Conservation (phyloP, 2,329 filamentous ascomycete species). For the Magnaporthiopsis rhizophila region DNA sequence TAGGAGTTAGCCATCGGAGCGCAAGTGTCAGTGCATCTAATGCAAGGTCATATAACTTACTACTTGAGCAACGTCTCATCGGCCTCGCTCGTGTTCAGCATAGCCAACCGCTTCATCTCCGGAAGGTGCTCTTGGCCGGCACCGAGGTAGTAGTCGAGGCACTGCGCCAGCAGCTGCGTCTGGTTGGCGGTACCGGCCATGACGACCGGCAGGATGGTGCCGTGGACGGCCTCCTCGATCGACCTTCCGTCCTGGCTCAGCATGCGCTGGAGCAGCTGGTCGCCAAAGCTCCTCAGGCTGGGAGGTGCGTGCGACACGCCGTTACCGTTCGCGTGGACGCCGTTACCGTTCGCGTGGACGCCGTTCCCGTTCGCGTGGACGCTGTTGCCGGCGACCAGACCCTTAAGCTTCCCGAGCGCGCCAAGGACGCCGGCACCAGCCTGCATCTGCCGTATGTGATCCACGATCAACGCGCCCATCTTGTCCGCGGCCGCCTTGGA, state of each 20-base stretch:
- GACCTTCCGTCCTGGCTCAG: slow-evolving; percentile 40
- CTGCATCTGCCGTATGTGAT: background rate
- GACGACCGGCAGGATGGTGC: slow-evolving; percentile 48
- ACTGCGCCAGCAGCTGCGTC: slow-evolving; percentile 47
- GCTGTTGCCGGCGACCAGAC: background rate
- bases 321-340: no score
- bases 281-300: slow-evolving; percentile 47
- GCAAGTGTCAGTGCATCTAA: no score
- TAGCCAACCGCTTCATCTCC: slow-evolving; percentile 43
- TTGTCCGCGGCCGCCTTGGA: background rate
- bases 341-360: background rate
- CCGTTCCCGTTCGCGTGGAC: background rate
- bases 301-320: slow-evolving; percentile 15
- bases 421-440: background rate
- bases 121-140: slow-evolving; percentile 39
- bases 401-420: background rate
- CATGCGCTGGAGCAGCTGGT: slow-evolving; percentile 46
- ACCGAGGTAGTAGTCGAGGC: slow-evolving; percentile 52
- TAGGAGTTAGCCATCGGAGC: background rate
- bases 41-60: slow-evolving; percentile 14
- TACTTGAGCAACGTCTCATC: slow-evolving; percentile 34
- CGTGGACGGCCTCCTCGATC: slow-evolving; percentile 46
- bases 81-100: slow-evolving; percentile 38
- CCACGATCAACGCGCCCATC: background rate
- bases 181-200: slow-evolving; percentile 51